A percentile compares a stretch with the other conserved stretches of the same genome.
These are phyloP conservation scores for Tubosaeta sp. DNA, from an alignment of 768 basidiomycete species.

Conservation along the genomic window DNA sequence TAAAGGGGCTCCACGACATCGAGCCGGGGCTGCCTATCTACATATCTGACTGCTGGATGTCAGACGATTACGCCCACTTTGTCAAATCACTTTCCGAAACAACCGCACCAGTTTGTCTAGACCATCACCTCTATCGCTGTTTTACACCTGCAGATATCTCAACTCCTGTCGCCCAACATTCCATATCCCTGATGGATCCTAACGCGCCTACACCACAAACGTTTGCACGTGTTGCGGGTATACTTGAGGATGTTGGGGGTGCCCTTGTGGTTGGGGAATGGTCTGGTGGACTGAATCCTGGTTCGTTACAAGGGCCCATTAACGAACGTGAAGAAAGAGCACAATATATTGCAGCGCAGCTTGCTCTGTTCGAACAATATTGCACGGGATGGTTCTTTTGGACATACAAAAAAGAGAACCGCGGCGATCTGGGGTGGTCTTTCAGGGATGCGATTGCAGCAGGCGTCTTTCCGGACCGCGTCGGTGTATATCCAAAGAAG, in stretches of 20 bases:
- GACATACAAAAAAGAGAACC: constrained; percentile 71
- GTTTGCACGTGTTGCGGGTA: constrained; percentile 36
- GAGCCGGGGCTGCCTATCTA: constrained; percentile 63
- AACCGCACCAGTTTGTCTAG: constrained; percentile 52
- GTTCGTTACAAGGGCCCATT: constrained; percentile 47
- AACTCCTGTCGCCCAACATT: constrained; percentile 53
- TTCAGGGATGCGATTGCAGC: constrained; percentile 58
- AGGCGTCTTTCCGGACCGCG: constrained; percentile 55
- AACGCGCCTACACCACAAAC: constrained; percentile 37
- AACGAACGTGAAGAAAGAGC: constrained; percentile 41
- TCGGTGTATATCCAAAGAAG: constrained; percentile 39
- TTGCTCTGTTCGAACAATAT: constrained; percentile 56
- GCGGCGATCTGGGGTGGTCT: constrained; percentile 72
- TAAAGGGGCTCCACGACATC: constrained; percentile 47
- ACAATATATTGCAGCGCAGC: constrained; percentile 57
- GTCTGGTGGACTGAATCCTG: constrained; percentile 70
- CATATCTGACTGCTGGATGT: constrained; percentile 73
- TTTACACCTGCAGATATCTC: constrained; percentile 58
- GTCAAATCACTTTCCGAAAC: constrained; percentile 33
- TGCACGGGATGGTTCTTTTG: constrained; percentile 83
- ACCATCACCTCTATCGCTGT: constrained; percentile 83
- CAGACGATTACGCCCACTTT: constrained; percentile 58
- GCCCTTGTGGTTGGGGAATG: constrained; percentile 73
- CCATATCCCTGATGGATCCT: constrained; percentile 41
- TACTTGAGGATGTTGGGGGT: constrained; percentile 40